Conservation (phyloP, 179 eudicot species). For the Amaranthus tricolor region DNA sequence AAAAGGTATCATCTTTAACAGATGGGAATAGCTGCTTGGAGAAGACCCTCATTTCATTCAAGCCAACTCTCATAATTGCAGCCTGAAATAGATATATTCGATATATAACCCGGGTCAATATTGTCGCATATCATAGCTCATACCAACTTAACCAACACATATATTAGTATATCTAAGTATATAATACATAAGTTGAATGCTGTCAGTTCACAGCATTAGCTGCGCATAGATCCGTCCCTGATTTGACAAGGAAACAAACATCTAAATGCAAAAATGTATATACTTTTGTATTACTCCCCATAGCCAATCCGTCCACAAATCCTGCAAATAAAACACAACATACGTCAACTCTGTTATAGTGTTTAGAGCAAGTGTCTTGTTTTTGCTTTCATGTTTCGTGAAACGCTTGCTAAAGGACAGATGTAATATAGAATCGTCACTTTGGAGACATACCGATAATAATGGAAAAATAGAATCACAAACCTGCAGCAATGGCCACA, state of each 20-base stretch:
- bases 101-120: too few species aligned
- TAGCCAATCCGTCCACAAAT: conserved; percentile 88
- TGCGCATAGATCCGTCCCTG: too few species aligned
- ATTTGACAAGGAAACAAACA: conserved; percentile 7
- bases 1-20: conserved; percentile 78
- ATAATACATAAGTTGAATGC: too few species aligned
- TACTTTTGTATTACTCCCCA: conserved; percentile 97
- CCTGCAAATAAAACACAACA: conserved; percentile 40
- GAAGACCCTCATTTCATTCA: conserved; percentile 94
- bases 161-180: too few species aligned
- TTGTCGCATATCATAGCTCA: too few species aligned
- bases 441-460: too few species aligned
- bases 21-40: conserved; percentile 84
- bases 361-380: neutral
- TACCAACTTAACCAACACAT: too few species aligned
- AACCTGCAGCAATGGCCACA: conserved; percentile 96
- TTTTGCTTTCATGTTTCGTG: too few species aligned
- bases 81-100: conserved; percentile 45
- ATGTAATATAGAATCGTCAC: neutral
- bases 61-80: conserved; percentile 95
- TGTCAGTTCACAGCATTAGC: too few species aligned
- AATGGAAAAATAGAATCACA: neutral
- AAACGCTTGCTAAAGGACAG: too few species aligned
- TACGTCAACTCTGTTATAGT: neutral
- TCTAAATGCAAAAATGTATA: conserved; percentile 10